These are phyloP conservation scores for carrot (Daucus carota) DNA, from an alignment of 129 eudicot species.

Conservation along the genomic window DH1_v3.0 NC_030389.2:33159501-33160000, in stretches of 20 bases:
- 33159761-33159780: not conserved
- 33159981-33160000: not conserved
- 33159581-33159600: no score
- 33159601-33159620: no score
- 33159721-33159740: no score
- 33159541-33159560: no score
- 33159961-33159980: not conserved
- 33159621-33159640: no score
- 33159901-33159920: not conserved
- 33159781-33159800: not conserved
- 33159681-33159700: no score
- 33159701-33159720: no score
- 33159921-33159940: not conserved
- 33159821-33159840: not conserved
- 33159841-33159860: not conserved
- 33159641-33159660: no score
- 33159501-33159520: no score
- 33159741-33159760: not conserved
- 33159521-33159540: no score
- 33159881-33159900: not conserved
- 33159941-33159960: not conserved
- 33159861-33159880: not conserved
- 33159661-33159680: no score
- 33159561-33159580: no score
- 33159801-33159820: not conserved